Evolutionary conservation across 192 early-diverging fungal species (phyloP), one percentile per base, ranked within the genome.

Genomic region (Mortierella hygrophila): DNA sequence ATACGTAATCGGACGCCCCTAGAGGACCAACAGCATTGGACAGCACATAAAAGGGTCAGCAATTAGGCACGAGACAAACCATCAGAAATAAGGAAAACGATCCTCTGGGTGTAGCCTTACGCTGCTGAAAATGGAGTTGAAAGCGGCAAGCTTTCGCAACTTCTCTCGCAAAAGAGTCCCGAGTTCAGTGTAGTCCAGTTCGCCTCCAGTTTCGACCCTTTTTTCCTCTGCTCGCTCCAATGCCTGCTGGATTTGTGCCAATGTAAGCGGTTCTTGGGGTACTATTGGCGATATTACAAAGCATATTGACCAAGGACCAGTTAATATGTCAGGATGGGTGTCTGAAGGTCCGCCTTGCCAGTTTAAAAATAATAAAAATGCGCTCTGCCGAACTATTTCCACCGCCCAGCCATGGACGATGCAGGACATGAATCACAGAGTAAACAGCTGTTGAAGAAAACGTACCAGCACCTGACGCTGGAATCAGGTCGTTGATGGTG

Each of bases 401-500:
- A 32, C 60, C 60, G 3, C 29, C 60, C 5, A 60, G 10, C 9
- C 21, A 65, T 29, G 60, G 11, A 65, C n/a, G 23, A 32, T 65
- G 60, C 11, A 65, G 26, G n/a, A 1, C 9, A 26, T 65, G 60
- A 65, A 65, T 65, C 60, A 65, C 29, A 32, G 60, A 65, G 29
- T 65, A 32, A 3, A 65, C 60, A 16, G 26, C 32, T 65, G 60
- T 65, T 1, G 60, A 65, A 18, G 60, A 32, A 26, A 16, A 82
- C 84, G 55, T 89, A 89, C 89, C 78, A 74, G 41, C 70, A 70
- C 78, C 82, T 47, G 73, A 37, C 44, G 82, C 52, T 15, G 91
- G 88, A 38, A 90, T 89, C 35, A 96, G 77, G 69, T 96, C 94
- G 82, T 96, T 96, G 74, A 96, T 92, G 1, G 96, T 96, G 44